phyloP scores from a whole-genome alignment of 805 yeast genomes.

The Candida ficus region DNA sequence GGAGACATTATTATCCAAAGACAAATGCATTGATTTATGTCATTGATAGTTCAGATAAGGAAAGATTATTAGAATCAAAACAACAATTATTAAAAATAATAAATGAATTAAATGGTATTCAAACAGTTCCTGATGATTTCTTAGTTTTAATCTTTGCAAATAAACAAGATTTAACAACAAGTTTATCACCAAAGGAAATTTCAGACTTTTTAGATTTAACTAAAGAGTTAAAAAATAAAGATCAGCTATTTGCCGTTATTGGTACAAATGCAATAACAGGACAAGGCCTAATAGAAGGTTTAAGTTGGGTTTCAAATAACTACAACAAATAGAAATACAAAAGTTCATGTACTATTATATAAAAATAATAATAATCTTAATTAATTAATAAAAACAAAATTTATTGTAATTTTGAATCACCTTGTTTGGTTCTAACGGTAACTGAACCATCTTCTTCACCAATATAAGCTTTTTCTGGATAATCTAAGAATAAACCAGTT shows the following conservation, averaged over 20 bases:
- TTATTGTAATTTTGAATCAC: constrained; percentile 14
- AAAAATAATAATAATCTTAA: not conserved
- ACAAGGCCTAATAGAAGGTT: constrained; percentile 82
- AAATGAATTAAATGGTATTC: constrained; percentile 58
- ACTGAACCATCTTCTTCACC: constrained; percentile 79
- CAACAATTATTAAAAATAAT: constrained; percentile 73
- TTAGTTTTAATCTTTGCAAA: constrained; percentile 82
- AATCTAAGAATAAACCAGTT: constrained; percentile 78
- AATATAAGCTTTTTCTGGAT: constrained; percentile 76
- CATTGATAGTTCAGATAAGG: constrained; percentile 73
- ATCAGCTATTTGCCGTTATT: constrained; percentile 85
- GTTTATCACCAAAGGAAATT: constrained; percentile 80
- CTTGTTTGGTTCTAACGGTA: constrained; percentile 27
- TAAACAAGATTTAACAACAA: constrained; percentile 92
- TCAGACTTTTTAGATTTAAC: constrained; percentile 65
- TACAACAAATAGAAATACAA: constrained; percentile 18
- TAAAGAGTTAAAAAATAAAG: constrained; percentile 44
- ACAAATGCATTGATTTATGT: constrained; percentile 90
- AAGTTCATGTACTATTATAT: not conserved
- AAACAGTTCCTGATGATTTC: constrained; percentile 55
- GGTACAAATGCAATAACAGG: constrained; percentile 90
- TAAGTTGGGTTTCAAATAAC: constrained; percentile 78
- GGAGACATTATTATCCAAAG: constrained; percentile 95
- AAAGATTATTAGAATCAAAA: constrained; percentile 71
- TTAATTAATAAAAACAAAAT: not conserved